phyloP scores from a whole-genome alignment of 352 stramenopile genomes.

The Globisporangium spiculum region DNA sequence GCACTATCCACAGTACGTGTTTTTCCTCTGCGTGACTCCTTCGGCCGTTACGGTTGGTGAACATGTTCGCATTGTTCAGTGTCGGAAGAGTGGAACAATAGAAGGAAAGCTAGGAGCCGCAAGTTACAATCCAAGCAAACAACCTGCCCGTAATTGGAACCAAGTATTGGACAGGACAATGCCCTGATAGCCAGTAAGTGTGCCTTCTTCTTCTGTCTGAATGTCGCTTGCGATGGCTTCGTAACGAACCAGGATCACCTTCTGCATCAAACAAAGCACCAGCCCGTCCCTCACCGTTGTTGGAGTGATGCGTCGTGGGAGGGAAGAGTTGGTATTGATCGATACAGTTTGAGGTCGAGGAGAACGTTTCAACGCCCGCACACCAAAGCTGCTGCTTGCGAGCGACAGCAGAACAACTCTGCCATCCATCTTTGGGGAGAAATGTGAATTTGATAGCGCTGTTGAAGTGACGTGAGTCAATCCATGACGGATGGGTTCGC shows the following conservation, averaged over 20 bases:
- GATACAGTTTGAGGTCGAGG: neutral
- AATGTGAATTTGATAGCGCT: neutral
- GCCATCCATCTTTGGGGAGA: neutral
- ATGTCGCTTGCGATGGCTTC: neutral
- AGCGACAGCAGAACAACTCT: neutral
- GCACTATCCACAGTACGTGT: constrained; percentile 4
- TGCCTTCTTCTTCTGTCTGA: neutral
- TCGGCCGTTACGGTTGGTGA: neutral
- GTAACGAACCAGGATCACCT: neutral
- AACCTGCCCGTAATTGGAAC: neutral
- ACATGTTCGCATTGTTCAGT: neutral
- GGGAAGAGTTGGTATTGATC: neutral
- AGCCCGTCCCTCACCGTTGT: neutral
- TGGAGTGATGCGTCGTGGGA: neutral
- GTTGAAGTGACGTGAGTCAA: neutral
- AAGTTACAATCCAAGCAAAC: neutral
- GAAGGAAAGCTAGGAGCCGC: neutral
- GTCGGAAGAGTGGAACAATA: neutral
- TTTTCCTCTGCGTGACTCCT: neutral
- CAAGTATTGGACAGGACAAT: neutral
- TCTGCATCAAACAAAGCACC: neutral
- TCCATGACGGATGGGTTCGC: neutral
- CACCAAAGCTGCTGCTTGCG: neutral
- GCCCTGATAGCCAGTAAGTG: neutral
- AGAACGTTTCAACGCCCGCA: no score